Evolutionary conservation across 352 stramenopile species (phyloP), one percentile per base, ranked within the genome.

Genomic region (Phytophthora vignae): DNA sequence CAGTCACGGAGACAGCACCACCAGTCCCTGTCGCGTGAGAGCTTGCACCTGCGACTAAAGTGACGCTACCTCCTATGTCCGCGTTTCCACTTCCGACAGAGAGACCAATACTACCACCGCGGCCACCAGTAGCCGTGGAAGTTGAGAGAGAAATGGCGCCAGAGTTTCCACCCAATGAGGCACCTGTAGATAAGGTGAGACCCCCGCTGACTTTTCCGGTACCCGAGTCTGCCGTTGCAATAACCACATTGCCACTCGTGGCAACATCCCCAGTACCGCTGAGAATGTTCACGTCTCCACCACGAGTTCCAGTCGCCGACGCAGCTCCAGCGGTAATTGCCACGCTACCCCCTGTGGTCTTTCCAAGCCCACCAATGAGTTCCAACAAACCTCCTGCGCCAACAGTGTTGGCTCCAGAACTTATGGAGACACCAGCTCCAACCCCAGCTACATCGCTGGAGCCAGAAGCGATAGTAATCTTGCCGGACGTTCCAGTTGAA

Each of bases 111-210:
- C 55, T 57, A 9, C 76, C 79, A 59, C 54, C 64, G 46, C 63
- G 64, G 2, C 78, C 78, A 19, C 55, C 57, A 25, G 9, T 58
- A 33, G 66, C 60, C 8, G 48, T 64, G 1, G 65, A 75, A 31
- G 78, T 77, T 11, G 38, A 48, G 11, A 85, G 31, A 14, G 57
- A 53, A 42, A 85, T 78, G 5, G 58, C 60, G 2, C 78, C 79
- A 11, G 79, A 82, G 29, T 71, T 57, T 14, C 68, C 70, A 17
- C 63, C 55, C 21, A 50, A 63, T 7, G 76, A 72, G 21, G 48
- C 22, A 0, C 79, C 76, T 8, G 74, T 81, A 3, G 55, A 74
- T 31, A 84, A 17, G 2, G 48, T 69, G n/a, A 84, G 27, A 42
- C 10, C 25, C 21, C 77, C 77, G 56, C 71, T 82, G 3, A 69